Percentiles rank a stretch among this genome's conserved stretches.
Conservation (phyloP, 2,329 filamentous ascomycete species). For the Xylariaceae sp. region DNA sequence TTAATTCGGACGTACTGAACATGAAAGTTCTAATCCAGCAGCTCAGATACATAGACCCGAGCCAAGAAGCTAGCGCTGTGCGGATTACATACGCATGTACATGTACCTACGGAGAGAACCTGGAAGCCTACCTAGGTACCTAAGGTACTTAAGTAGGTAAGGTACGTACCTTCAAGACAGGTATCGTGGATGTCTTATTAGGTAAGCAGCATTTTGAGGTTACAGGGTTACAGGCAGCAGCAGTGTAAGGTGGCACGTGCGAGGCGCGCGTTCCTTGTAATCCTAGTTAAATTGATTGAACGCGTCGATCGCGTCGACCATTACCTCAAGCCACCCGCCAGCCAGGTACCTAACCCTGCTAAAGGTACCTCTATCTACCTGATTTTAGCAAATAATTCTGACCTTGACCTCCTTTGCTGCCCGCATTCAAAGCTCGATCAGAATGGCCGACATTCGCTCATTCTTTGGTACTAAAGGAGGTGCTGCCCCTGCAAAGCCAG, state of each 20-base stretch:
- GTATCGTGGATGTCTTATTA: too few species aligned
- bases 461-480: slow-evolving; percentile 84
- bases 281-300: slow-evolving; percentile 7
- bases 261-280: slow-evolving; percentile 13
- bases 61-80: neutral
- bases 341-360: neutral
- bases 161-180: neutral
- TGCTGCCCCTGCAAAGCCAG: slow-evolving; percentile 54
- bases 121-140: too few species aligned
- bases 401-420: slow-evolving; percentile 1
- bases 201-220: too few species aligned
- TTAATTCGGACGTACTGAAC: slow-evolving; percentile 3
- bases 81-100: too few species aligned
- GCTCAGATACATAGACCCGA: too few species aligned
- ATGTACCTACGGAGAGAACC: too few species aligned
- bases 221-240: too few species aligned
- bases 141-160: too few species aligned
- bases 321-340: neutral
- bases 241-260: slow-evolving; percentile 9
- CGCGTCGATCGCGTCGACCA: slow-evolving; percentile 27
- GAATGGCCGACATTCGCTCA: slow-evolving; percentile 87
- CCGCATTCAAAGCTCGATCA: slow-evolving; percentile 3
- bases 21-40: slow-evolving; percentile 21
- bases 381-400: neutral
- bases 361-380: too few species aligned